These are phyloP conservation scores for Eucalyptus erythrocorys DNA, from an alignment of 345 rosid genomes.

Conservation along the genomic window DNA sequence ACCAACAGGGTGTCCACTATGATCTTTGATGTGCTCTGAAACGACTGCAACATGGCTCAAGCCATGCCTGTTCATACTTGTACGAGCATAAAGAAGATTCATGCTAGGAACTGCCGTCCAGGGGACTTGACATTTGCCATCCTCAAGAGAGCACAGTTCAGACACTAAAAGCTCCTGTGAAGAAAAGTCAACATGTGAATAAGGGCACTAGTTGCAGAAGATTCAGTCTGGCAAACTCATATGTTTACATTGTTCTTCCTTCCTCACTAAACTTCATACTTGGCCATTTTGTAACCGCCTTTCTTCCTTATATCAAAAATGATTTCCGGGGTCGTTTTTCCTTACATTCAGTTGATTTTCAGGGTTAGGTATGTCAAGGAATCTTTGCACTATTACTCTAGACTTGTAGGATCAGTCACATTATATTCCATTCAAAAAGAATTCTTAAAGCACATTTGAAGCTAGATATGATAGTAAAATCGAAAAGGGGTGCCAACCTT, in stretches of 20 bases:
- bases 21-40: slow-evolving; percentile 29
- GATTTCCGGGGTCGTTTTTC: background rate
- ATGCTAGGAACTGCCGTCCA: slow-evolving; percentile 68
- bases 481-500: slow-evolving; percentile 27
- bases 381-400: background rate
- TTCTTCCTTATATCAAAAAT: background rate
- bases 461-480: background rate
- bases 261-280: background rate
- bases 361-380: background rate
- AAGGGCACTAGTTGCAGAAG: background rate
- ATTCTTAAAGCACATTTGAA: background rate
- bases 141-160: slow-evolving; percentile 42
- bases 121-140: slow-evolving; percentile 36
- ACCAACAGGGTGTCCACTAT: slow-evolving; percentile 50
- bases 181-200: background rate
- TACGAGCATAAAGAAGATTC: slow-evolving; percentile 57
- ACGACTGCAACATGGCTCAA: slow-evolving; percentile 61
- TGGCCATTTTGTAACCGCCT: background rate
- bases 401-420: background rate
- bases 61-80: slow-evolving; percentile 42
- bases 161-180: slow-evolving; percentile 49
- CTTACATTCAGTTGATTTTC: background rate
- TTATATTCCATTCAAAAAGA: background rate
- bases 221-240: background rate
- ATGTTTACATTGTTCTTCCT: background rate